Percentiles rank a stretch among this genome's conserved stretches.
Conservation (phyloP, 2,329 filamentous ascomycete species). For the Fusarium nelsonii region DNA sequence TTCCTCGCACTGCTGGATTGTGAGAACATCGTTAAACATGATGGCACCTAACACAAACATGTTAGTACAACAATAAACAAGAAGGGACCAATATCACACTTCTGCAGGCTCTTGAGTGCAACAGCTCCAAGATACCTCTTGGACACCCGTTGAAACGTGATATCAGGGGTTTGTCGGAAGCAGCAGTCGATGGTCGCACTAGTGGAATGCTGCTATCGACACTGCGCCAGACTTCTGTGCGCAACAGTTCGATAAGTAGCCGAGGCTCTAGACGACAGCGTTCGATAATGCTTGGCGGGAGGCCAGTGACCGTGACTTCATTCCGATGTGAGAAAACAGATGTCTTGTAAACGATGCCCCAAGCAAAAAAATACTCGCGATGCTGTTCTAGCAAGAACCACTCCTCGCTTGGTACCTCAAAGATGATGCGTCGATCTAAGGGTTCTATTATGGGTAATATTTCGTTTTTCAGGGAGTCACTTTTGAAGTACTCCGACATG, state of each 20-base stretch:
- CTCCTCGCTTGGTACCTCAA: constrained; percentile 75
- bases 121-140: constrained; percentile 77
- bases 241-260: constrained; percentile 78
- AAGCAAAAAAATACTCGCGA: constrained; percentile 70
- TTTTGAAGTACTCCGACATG: constrained; percentile 65
- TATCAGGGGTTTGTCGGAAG: constrained; percentile 64
- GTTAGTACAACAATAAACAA: constrained; percentile 14
- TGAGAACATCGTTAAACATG: constrained; percentile 85
- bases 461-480: neutral
- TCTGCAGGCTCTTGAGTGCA: constrained; percentile 81
- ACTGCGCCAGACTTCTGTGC: constrained; percentile 78
- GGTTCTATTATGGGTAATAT: constrained; percentile 50
- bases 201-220: constrained; percentile 58
- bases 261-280: constrained; percentile 79
- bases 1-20: constrained; percentile 66
- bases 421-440: constrained; percentile 68
- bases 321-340: constrained; percentile 43
- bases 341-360: constrained; percentile 78
- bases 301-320: constrained; percentile 63
- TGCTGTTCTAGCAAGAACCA: constrained; percentile 66
- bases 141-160: constrained; percentile 77
- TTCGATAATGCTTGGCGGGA: constrained; percentile 81
- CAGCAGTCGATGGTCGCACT: constrained; percentile 3
- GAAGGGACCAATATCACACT: constrained; percentile 58
- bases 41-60: constrained; percentile 65